Conservation (phyloP, 768 basidiomycete genomes). For the Lactarius evosmus region DNA sequence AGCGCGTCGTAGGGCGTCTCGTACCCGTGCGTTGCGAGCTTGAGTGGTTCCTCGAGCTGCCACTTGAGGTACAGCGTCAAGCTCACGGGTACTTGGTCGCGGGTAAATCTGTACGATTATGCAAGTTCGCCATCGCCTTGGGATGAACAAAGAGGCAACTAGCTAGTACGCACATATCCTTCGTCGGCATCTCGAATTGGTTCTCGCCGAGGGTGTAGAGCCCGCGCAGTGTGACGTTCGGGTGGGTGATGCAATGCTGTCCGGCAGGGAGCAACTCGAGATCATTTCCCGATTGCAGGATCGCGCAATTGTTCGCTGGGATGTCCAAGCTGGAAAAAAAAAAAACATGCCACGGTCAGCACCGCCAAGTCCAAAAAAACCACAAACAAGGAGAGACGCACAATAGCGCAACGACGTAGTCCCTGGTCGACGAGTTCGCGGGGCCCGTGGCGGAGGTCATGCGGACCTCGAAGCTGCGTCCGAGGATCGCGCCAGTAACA, state of each 20-base stretch:
- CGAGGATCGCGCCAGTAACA: slow-evolving; percentile 60
- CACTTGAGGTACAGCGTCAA: slow-evolving; percentile 83
- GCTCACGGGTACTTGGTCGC: slow-evolving; percentile 83
- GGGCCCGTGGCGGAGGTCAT: slow-evolving; percentile 54
- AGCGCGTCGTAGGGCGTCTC: slow-evolving; percentile 78
- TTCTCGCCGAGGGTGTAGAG: slow-evolving; percentile 80
- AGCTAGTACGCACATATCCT: slow-evolving; percentile 80
- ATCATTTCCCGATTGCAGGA: slow-evolving; percentile 78
- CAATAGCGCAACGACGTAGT: slow-evolving; percentile 77
- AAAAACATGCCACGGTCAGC: slow-evolving; percentile 7
- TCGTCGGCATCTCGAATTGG: slow-evolving; percentile 83
- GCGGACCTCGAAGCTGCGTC: slow-evolving; percentile 72
- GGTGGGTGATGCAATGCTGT: slow-evolving; percentile 81
- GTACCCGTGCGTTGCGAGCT: slow-evolving; percentile 80
- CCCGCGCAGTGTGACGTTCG: slow-evolving; percentile 77
- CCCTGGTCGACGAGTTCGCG: slow-evolving; percentile 43
- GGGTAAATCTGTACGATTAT: slow-evolving; percentile 61
- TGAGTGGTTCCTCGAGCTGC: slow-evolving; percentile 52
- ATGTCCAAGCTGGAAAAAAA: slow-evolving; percentile 79
- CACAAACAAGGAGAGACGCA: slow-evolving; percentile 38
- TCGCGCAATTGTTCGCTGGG: slow-evolving; percentile 84
- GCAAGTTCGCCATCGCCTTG: background rate
- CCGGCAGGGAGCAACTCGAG: slow-evolving; percentile 75
- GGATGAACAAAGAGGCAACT: background rate
- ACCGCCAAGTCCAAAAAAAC: background rate